These are phyloP conservation scores for Sugiyamaella castrensis DNA, from an alignment of 1,139 yeast genomes.

Conservation along the genomic window DNA sequence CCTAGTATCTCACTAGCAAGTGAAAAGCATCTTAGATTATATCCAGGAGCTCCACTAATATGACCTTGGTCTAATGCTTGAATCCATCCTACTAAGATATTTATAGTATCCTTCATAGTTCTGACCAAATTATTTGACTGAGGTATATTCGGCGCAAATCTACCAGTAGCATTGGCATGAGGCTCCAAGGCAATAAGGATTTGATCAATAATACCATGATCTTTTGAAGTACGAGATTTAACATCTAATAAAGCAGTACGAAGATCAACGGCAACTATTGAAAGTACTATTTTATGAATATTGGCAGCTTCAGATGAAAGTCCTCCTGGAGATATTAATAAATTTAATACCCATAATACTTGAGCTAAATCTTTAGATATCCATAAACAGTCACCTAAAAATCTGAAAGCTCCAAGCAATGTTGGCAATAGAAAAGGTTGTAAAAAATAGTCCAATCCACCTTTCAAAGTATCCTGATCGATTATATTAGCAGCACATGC, in stretches of 20 bases:
- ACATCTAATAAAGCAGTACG: constrained; percentile 22
- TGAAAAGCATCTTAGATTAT: constrained; percentile 53
- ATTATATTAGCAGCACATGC: constrained; percentile 59
- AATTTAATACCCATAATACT: constrained; percentile 36
- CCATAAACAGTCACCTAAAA: constrained; percentile 43
- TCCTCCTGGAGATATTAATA: constrained; percentile 37
- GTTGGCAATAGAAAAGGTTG: constrained; percentile 57
- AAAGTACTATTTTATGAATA: constrained; percentile 38
- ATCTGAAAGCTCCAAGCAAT: constrained; percentile 43
- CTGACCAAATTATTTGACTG: constrained; percentile 9
- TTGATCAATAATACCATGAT: constrained; percentile 12
- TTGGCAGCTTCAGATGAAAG: constrained; percentile 37
- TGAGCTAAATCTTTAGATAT: constrained; percentile 33
- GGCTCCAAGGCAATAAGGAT: constrained; percentile 15
- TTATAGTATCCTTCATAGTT: constrained; percentile 28
- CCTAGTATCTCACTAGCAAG: constrained; percentile 47
- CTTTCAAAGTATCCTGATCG: constrained; percentile 47
- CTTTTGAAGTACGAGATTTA: constrained; percentile 13
- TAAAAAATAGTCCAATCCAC: constrained; percentile 62
- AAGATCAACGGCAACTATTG: constrained; percentile 34
- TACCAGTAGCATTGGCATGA: constrained; percentile 10
- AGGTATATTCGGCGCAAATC: constrained; percentile 5
- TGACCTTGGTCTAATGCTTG: constrained; percentile 26
- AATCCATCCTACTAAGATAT: constrained; percentile 28
- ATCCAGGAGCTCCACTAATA: constrained; percentile 30